Percentiles rank a stretch among this genome's conserved stretches.
Conservation (phyloP, 1,284 basidiomycete genomes). For the Austroboletus rostrupii region DNA sequence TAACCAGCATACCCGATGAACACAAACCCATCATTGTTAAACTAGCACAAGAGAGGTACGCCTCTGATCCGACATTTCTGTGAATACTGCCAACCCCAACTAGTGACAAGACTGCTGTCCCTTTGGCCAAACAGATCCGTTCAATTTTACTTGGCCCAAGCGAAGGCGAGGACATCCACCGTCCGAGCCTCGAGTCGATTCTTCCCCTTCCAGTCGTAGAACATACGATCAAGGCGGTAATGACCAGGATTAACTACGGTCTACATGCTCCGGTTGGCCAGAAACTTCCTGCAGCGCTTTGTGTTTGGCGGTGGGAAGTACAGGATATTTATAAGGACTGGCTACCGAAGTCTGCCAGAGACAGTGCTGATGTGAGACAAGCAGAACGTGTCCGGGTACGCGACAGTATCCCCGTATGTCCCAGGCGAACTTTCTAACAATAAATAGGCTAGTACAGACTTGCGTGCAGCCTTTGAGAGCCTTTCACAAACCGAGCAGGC, state of each 20-base stretch:
- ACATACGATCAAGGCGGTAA: constrained; percentile 53
- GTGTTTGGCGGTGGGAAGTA: constrained; percentile 89
- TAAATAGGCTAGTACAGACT: constrained; percentile 56
- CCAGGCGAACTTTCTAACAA: constrained; percentile 1
- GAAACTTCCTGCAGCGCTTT: constrained; percentile 56
- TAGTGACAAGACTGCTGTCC: constrained; percentile 65
- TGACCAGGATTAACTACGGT: constrained; percentile 72
- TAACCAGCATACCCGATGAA: constrained; percentile 59
- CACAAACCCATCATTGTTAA: constrained; percentile 75
- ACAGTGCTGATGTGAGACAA: constrained; percentile 60
- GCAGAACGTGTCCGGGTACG: constrained; percentile 66
- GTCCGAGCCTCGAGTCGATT: constrained; percentile 20
- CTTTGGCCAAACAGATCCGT: constrained; percentile 63
- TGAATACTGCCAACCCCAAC: constrained; percentile 9
- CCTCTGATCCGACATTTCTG: constrained; percentile 1
- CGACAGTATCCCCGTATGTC: constrained; percentile 1
- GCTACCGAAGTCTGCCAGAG: constrained; percentile 66
- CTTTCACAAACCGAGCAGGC: constrained; percentile 55
- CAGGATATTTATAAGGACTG: constrained; percentile 53
- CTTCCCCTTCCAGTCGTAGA: constrained; percentile 56
- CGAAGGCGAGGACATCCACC: constrained; percentile 45
- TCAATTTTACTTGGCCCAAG: constrained; percentile 53
- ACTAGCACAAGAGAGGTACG: constrained; percentile 75
- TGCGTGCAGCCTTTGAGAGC: constrained; percentile 50
- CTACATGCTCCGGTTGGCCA: constrained; percentile 48